Base-by-base conservation (phyloP, 2,329 filamentous ascomycete species). In the Didymosphaeria variabile region DNA sequence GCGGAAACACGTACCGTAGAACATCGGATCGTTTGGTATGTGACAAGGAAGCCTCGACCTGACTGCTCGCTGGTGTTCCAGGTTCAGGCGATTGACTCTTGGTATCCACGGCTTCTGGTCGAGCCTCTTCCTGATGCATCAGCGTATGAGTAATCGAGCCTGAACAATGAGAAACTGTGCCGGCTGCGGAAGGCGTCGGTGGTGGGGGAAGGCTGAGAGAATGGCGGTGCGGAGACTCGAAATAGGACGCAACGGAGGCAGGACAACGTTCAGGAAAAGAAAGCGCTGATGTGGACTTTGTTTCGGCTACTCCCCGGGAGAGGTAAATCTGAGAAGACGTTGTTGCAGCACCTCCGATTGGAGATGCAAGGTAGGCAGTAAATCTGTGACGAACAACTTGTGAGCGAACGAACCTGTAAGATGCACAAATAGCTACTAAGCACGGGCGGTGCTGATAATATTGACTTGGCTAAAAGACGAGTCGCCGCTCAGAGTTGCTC, bases 321-420 rank as follows among this genome's bases (percentile, higher is more conserved):
- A 84, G 75, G 57, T 82, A 73, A 38, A 83, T 83, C 61, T 82
- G 78, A 50, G 80, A 83, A 78, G 82, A 81, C 81, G 80, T 83
- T 31, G 67, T 81, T 55, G 55, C 47, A 67, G 65, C 67, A 70
- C 71, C 72, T 62, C 72, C 67, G 31, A 42, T 46, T 13, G 66
- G 70, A 70, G 65, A 65, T 65, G 61, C 46, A 61, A 49, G 21
- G n/a, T 34, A 32, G 15, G 34, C 19, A 59, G 34, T 32, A 31
- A 23, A 44, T 7, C 17, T 31, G 51, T 36, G 23, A 44, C 17
- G 9, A 36, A 19, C 15, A 44, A 19, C 21, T 38, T 44, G 36
- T 26, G 26, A 32, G 26, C 13, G 32, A 42, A 21, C 5, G 36
- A 12, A 42, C 42, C 13, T 17, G 32, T 12, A 32, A 10, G 42